Conservation (phyloP, 1,139 yeast species). For the Blastobotrys arbuscula region DNA sequence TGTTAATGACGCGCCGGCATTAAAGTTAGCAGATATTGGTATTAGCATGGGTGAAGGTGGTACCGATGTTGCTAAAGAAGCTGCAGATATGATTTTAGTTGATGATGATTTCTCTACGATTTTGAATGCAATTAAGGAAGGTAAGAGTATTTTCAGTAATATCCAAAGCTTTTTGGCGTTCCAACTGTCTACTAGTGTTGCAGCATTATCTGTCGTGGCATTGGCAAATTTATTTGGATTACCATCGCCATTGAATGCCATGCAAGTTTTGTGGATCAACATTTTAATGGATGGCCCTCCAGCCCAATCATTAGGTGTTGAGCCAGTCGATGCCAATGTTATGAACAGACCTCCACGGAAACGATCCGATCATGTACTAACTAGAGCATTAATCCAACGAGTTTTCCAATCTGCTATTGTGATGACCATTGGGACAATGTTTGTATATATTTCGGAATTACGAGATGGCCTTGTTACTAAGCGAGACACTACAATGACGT, state of each 20-base stretch:
- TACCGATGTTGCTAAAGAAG: conserved; percentile 97
- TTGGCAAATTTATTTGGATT: conserved; percentile 78
- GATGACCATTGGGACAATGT: conserved; percentile 72
- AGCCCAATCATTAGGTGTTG: conserved; percentile 95
- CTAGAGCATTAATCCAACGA: conserved; percentile 59
- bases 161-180: conserved; percentile 91
- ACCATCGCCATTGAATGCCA: conserved; percentile 95
- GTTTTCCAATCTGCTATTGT: conserved; percentile 68
- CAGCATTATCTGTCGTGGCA: conserved; percentile 86
- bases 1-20: conserved; percentile 98
- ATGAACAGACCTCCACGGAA: conserved; percentile 93
- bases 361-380: conserved; percentile 75
- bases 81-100: conserved; percentile 94
- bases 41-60: conserved; percentile 97
- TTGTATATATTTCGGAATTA: conserved; percentile 81
- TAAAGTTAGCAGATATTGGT: conserved; percentile 94
- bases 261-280: conserved; percentile 97
- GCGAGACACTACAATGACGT: conserved; percentile 98
- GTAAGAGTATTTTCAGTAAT: conserved; percentile 91
- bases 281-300: conserved; percentile 99
- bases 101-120: conserved; percentile 96
- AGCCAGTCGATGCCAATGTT: conserved; percentile 91
- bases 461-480: conserved; percentile 74
- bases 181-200: conserved; percentile 92
- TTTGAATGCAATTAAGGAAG: conserved; percentile 88